phyloP scores from a whole-genome alignment of 1,284 basidiomycete genomes.

The Ceratobasidium sp. region DNA sequence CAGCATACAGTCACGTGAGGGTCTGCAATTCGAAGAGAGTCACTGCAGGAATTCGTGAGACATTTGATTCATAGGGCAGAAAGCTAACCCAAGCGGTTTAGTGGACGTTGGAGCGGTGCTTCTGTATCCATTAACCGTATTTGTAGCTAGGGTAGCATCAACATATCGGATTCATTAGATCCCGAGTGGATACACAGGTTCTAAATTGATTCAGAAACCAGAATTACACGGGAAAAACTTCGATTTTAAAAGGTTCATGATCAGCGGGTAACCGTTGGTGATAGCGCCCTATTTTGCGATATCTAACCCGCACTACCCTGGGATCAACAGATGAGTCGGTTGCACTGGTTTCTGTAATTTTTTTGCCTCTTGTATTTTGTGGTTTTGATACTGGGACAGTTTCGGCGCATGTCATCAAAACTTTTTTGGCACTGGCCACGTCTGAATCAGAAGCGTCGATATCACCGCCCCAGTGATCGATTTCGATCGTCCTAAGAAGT shows the following conservation, averaged over 20 bases:
- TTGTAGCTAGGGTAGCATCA: too few species aligned
- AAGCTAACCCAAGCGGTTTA: too few species aligned
- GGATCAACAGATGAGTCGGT: background rate
- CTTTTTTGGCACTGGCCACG: background rate
- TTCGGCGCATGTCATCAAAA: background rate
- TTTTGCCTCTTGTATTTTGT: background rate
- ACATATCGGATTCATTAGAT: too few species aligned
- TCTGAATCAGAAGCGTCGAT: background rate
- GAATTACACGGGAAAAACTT: background rate
- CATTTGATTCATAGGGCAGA: too few species aligned
- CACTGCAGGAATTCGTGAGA: too few species aligned
- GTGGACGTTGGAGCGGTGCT: too few species aligned
- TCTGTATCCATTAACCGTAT: too few species aligned
- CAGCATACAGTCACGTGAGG: too few species aligned
- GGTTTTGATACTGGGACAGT: background rate
- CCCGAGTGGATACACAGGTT: too few species aligned
- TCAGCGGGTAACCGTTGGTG: background rate
- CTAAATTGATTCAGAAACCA: too few species aligned
- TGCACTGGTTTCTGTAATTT: background rate
- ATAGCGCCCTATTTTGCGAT: background rate
- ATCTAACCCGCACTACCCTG: background rate
- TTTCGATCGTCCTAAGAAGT: background rate
- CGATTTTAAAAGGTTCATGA: background rate
- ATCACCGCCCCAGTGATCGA: background rate
- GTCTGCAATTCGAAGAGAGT: too few species aligned